Evolutionary conservation across 164 flowering plant genomes (phyloP).

Genomic region (Akebia trifoliata): DNA sequence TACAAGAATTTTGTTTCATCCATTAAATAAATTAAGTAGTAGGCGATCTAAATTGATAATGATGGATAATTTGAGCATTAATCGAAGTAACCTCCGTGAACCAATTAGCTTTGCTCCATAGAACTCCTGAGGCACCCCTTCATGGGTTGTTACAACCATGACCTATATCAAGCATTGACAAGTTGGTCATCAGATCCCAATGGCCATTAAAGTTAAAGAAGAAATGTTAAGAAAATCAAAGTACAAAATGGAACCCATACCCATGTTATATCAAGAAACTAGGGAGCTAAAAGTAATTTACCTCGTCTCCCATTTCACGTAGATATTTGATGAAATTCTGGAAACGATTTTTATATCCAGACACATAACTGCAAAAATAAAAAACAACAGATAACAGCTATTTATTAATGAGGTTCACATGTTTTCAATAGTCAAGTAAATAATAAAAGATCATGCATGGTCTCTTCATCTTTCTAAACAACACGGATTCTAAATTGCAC

Average conservation of each 20-base stretch:
- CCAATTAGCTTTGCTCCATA: conserved; percentile 92
- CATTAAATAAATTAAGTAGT: too few relatives aligned
- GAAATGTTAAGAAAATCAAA: too few relatives aligned
- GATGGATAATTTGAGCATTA: background rate
- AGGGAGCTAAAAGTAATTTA: conserved; percentile 20
- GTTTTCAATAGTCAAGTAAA: background rate
- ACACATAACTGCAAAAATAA: conserved; percentile 69
- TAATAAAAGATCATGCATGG: background rate
- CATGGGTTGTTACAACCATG: conserved; percentile 97
- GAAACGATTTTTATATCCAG: conserved; percentile 94
- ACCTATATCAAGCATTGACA: conserved; percentile 46
- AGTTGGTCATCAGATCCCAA: conserved; percentile 1
- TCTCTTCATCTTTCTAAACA: background rate
- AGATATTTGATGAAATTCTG: conserved; percentile 90
- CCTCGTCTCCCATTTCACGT: conserved; percentile 99
- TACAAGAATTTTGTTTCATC: too few relatives aligned
- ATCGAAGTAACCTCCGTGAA: conserved; percentile 61
- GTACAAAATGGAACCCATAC: too few relatives aligned
- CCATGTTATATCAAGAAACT: background rate
- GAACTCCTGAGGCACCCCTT: conserved; percentile 93
- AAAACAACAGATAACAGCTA: conserved; percentile 11
- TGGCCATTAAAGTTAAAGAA: too few relatives aligned
- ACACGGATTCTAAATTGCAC: background rate
- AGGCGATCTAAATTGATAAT: too few relatives aligned
- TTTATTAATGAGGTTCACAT: background rate